phyloP scores from a whole-genome alignment of 2,329 filamentous ascomycete species.

The Colletotrichum cereale region DNA sequence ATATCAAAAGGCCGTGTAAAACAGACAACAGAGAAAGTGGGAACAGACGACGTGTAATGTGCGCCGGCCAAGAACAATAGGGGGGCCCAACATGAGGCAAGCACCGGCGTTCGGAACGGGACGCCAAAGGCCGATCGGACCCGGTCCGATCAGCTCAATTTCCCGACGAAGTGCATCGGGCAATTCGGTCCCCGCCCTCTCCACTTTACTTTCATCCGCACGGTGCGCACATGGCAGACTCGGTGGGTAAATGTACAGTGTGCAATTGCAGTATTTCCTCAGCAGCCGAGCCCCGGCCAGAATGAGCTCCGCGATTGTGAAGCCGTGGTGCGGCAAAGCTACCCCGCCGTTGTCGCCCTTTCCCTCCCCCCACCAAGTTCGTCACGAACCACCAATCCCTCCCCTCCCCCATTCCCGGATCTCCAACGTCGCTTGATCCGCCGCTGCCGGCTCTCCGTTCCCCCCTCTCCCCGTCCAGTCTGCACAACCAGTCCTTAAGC shows the following conservation, averaged over 20 bases:
- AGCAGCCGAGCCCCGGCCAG: conserved; percentile 19
- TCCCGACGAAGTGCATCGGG: conserved; percentile 27
- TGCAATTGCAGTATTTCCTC: background rate
- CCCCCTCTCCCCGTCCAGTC: background rate
- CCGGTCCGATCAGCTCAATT: conserved; percentile 19
- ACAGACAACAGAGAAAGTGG: background rate
- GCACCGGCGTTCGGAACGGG: conserved; percentile 2
- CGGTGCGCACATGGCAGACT: background rate
- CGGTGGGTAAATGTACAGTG: background rate
- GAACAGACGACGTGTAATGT: background rate
- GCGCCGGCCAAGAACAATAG: background rate
- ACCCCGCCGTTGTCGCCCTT: conserved; percentile 35
- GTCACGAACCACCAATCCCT: background rate
- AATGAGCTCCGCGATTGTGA: conserved; percentile 32
- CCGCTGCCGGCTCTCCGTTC: no score
- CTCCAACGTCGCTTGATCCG: conserved; percentile 15
- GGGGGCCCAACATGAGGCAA: no score
- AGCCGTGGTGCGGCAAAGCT: conserved; percentile 20
- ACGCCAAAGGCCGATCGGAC: conserved; percentile 32
- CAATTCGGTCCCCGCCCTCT: conserved; percentile 20
- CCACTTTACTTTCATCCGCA: background rate
- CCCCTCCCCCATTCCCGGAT: conserved; percentile 5
- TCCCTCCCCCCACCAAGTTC: conserved; percentile 13
- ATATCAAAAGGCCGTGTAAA: no score
- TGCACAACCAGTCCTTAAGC: background rate